Conservation (phyloP, 768 basidiomycete genomes). For the Royoungia palumana region DNA sequence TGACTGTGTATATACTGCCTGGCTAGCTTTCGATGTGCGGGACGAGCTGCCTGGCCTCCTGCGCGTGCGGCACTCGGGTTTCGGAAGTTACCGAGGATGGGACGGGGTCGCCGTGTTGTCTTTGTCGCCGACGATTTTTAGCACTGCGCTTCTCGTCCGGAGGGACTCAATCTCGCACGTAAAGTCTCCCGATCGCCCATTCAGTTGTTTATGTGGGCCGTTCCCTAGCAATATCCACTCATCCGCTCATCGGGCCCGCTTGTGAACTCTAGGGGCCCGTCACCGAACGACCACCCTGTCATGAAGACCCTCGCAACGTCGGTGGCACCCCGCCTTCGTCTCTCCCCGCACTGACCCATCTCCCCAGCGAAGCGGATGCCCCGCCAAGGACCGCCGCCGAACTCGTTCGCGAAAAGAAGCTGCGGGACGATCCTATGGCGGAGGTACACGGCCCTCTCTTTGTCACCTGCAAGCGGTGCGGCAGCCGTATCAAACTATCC, state of each 20-base stretch:
- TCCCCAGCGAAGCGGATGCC: constrained; percentile 22
- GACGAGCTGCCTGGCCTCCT: constrained; percentile 11
- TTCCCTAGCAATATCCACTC: constrained; percentile 12
- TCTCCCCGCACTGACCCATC: constrained; percentile 9
- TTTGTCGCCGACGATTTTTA: constrained; percentile 20
- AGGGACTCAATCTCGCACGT: constrained; percentile 14
- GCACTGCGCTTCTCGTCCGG: constrained; percentile 5
- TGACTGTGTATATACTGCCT: constrained; percentile 4
- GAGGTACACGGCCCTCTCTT: constrained; percentile 47
- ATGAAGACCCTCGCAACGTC: constrained; percentile 24
- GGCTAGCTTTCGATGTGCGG: not conserved
- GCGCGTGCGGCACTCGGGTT: constrained; percentile 21
- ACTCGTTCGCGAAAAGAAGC: constrained; percentile 46
- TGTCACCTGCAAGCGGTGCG: constrained; percentile 56
- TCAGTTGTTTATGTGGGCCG: constrained; percentile 16
- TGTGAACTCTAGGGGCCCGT: constrained; percentile 25
- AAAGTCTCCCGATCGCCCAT: constrained; percentile 5
- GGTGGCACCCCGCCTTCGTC: constrained; percentile 5
- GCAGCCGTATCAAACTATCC: constrained; percentile 59
- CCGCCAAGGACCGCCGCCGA: constrained; percentile 41
- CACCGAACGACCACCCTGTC: constrained; percentile 15
- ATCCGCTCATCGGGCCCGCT: constrained; percentile 17
- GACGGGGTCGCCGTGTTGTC: constrained; percentile 8
- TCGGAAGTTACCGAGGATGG: constrained; percentile 30
- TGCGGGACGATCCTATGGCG: constrained; percentile 53